A percentile compares a stretch with the other conserved stretches of the same genome.
Conservation (phyloP, 2,329 filamentous ascomycete genomes). For the Alternaria viburni region DNA sequence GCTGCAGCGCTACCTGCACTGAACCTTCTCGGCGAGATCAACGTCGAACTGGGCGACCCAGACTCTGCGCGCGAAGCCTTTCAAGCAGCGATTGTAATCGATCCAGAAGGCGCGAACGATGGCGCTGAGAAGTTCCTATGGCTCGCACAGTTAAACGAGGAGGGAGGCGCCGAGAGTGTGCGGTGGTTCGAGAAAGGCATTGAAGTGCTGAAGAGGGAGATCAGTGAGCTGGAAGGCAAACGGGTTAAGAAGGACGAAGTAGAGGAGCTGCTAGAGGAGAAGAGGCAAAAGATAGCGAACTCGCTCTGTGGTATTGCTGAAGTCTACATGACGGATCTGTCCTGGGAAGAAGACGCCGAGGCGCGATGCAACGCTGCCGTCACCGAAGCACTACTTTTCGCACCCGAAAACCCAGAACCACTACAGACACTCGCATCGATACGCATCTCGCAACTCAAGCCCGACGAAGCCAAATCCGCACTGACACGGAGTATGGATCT, state of each 20-base stretch:
- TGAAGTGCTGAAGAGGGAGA: slow-evolving; percentile 72
- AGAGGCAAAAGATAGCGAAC: slow-evolving; percentile 81
- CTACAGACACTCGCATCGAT: slow-evolving; percentile 95
- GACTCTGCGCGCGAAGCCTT: slow-evolving; percentile 77
- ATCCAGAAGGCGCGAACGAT: slow-evolving; percentile 80
- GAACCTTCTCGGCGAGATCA: slow-evolving; percentile 80
- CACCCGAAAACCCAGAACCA: slow-evolving; percentile 82
- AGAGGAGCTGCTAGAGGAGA: slow-evolving; percentile 62
- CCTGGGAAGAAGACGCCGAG: slow-evolving; percentile 89
- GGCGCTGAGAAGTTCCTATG: slow-evolving; percentile 94
- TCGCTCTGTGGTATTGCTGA: slow-evolving; percentile 94
- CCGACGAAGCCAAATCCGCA: slow-evolving; percentile 80
- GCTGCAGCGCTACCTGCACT: slow-evolving; percentile 68
- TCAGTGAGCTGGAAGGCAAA: slow-evolving; percentile 65
- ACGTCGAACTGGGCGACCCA: slow-evolving; percentile 81
- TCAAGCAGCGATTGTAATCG: slow-evolving; percentile 73
- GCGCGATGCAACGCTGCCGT: slow-evolving; percentile 84
- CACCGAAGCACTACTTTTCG: slow-evolving; percentile 86
- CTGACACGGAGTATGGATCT: slow-evolving; percentile 78
- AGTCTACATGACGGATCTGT: slow-evolving; percentile 98
- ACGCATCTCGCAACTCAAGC: slow-evolving; percentile 82
- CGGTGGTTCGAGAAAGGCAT: slow-evolving; percentile 72
- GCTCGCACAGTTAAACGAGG: slow-evolving; percentile 83
- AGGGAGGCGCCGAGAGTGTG: slow-evolving; percentile 66
- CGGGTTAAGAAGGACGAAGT: slow-evolving; percentile 44